Evolutionary conservation across 108 stramenopile genomes (phyloP), one percentile per base, ranked within the genome.

Genomic region (Pelagomonas calceolata): DNA sequence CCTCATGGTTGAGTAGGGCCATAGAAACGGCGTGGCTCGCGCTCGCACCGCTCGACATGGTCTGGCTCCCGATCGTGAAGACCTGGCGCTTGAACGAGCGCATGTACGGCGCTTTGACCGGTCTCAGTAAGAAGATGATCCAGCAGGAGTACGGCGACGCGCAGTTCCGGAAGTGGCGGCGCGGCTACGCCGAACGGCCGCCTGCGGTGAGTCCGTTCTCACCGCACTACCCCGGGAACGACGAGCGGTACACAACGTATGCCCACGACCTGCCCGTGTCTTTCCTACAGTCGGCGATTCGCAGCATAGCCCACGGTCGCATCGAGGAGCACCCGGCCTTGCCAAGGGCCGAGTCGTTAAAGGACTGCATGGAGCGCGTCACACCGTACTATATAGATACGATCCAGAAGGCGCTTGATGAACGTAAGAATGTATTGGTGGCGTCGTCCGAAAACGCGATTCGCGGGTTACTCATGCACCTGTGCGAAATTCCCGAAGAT

Each of bases 401-500:
- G 37, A 95, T 99, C 46, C 80, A 83, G 34, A 93, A 90, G 0
- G 87, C 87, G 30, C 82, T 99, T 33, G 86, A 83, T 36, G 82
- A 92, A 60, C 93, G 94, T 30, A 97, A 99, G 83, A 83, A 90
- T 29, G 93, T 99, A 4, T 73, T 99, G 30, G 94, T 99, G 45
- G 89, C 92, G 21, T 92, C 92, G 45, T 92, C 92, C 69, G 98
- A 97, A 70, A 98, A 98, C 85, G 92, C 94, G n/a, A 93, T 99
- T 66, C 90, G 98, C 65, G 98, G 95, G 0, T 79, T 99, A 7
- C 80, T 98, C 17, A 97, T 98, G 94, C 91, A 97, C 77, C 79
- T 99, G 7, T 97, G 96, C 72, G 94, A 91, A 35, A 98, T 99
- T 44, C 90, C 94, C 17, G 89, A 89, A 36, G 93, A 94, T 0